Percentiles rank a stretch among this genome's conserved stretches.
Conservation (phyloP, 2,329 filamentous ascomycete species). For the Paraphoma chrysanthemicola region DNA sequence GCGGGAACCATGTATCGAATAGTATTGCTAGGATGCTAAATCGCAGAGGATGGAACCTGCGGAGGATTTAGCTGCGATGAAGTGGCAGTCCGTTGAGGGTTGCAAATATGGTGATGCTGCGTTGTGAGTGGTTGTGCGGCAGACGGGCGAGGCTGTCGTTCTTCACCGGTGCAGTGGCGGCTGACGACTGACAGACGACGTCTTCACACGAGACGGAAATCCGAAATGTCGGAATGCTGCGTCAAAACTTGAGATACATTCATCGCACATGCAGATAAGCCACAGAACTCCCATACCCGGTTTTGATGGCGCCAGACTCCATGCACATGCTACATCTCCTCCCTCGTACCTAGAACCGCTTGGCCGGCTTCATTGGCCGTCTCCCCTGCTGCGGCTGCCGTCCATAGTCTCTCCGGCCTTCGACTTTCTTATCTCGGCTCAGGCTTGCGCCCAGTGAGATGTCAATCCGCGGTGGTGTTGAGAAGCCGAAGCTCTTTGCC, state of each 20-base stretch:
- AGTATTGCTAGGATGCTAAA: not conserved
- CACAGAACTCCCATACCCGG: not conserved
- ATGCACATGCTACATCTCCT: constrained; percentile 6
- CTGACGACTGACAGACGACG: not conserved
- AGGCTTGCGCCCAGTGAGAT: constrained; percentile 79
- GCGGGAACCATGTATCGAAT: constrained; percentile 17
- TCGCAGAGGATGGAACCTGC: not conserved
- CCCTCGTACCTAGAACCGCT: constrained; percentile 28
- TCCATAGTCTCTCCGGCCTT: constrained; percentile 74
- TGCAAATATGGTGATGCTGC: not conserved
- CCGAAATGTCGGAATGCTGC: not conserved
- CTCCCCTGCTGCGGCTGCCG: constrained; percentile 73
- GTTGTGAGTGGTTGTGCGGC: constrained; percentile 4
- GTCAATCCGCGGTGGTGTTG: constrained; percentile 78
- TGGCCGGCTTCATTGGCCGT: constrained; percentile 59
- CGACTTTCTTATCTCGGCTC: constrained; percentile 71
- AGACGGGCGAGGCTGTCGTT: not conserved
- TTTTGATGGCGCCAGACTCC: constrained; percentile 21
- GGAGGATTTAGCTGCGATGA: constrained; percentile 15
- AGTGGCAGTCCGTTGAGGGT: constrained; percentile 18
- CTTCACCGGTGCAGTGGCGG: constrained; percentile 17
- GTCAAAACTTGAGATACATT: not conserved
- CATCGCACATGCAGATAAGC: not conserved
- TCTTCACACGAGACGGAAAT: not conserved
- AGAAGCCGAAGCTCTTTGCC: constrained; percentile 83